Conservation (phyloP, 1,284 basidiomycete species). For the Garcileccinum viscosum region DNA sequence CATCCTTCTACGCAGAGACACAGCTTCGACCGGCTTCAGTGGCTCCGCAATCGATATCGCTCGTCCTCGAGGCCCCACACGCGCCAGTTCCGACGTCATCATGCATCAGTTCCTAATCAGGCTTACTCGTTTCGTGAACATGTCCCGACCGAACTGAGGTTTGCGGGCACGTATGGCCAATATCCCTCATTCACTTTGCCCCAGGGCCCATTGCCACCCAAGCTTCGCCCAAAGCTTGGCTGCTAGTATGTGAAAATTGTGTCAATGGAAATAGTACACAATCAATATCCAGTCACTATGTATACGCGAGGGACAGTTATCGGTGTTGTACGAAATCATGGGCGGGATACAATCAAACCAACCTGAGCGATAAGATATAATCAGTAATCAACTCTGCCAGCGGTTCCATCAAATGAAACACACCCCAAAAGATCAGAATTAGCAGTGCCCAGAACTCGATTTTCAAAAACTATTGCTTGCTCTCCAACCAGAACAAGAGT, state of each 20-base stretch:
- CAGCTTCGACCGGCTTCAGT: background rate
- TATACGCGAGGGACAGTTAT: background rate
- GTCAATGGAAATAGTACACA: background rate
- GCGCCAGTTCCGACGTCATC: conserved; percentile 5
- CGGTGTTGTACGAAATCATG: background rate
- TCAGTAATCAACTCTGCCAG: background rate
- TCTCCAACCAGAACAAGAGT: background rate
- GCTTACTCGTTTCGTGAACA: background rate
- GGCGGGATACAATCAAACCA: background rate
- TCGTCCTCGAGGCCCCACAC: background rate
- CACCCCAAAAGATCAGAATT: background rate
- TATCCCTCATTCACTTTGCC: conserved; percentile 22
- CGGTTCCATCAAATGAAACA: background rate
- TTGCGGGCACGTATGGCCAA: conserved; percentile 33
- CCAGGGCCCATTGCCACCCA: conserved; percentile 25
- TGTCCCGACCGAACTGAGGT: background rate
- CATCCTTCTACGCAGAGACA: background rate
- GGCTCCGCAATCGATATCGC: background rate
- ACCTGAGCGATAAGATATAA: background rate
- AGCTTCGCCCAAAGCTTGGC: conserved; percentile 15
- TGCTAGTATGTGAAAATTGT: background rate
- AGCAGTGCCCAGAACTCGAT: background rate
- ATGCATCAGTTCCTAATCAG: background rate
- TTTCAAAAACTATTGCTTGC: background rate
- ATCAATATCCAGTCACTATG: background rate